Evolutionary conservation across 2,329 filamentous ascomycete species (phyloP), one percentile per base, ranked within the genome.

Genomic region (Aspergillus fijiensis): DNA sequence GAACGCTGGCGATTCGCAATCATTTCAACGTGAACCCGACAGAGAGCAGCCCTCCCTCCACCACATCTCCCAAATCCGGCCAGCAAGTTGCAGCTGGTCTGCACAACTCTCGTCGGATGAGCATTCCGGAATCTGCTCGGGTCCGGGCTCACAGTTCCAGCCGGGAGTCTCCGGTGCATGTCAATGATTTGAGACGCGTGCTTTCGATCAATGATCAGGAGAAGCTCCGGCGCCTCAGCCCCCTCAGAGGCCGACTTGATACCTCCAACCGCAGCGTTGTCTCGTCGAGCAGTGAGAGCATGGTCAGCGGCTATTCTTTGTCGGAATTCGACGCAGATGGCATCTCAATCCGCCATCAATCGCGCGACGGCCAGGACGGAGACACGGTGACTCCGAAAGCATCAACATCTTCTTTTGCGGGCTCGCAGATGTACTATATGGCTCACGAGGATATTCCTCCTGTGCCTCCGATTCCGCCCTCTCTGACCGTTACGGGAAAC

Each of bases 181-280:
- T 82, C n/a, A 79, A 79, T 48, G 79, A 82, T 53, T 65, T 82
- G 57, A 79, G 78, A 51, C 75, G 79, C 39, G 78, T 79, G n/a
- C 74, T 82, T 16, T 79, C 79, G 1, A 74, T 78, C 9, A 74
- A 74, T 27, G 70, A 69, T 19, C 74, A 72, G 14, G 66, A 67
- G 19, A 71, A 74, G 39, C 60, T 68, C 35, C 72, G 77, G 51
- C 74, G 72, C 33, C 72, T 74, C 49, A 81, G 79, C 62, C 78
- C 80, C 4, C 65, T 81, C 31, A 72, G 79, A n/a, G 70, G 74
- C 35, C 76, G 74, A 47, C 63, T 75, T 29, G 70, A 73, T 59
- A 60, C 67, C 27, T 73, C 73, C 3, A 71, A 69, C 47, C 60
- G 63, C 54, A 77, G 75, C 58, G 68, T 75, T 48, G 62, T 69